These are phyloP conservation scores for Eucalyptus urophylla DNA, from an alignment of 345 rosid species.

Conservation along the genomic window DNA sequence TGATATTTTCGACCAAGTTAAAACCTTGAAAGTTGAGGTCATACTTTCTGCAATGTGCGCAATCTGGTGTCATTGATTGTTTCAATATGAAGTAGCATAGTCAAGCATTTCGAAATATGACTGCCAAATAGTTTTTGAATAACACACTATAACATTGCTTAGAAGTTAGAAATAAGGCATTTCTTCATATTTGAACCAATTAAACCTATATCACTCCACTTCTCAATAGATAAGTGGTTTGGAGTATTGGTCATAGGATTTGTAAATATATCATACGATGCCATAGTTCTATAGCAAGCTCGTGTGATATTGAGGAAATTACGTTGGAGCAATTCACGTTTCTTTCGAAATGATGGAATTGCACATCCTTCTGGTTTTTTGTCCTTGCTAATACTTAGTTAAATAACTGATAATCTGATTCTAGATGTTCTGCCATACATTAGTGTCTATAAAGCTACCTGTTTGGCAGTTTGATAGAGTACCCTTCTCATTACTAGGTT, in stretches of 20 bases:
- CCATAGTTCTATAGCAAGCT: background rate
- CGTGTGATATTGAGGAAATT: background rate
- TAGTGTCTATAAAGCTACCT: background rate
- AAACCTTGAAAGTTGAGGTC: background rate
- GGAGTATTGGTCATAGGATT: background rate
- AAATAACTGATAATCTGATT: background rate
- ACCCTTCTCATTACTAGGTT: background rate
- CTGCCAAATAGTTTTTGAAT: background rate
- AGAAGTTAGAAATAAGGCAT: background rate
- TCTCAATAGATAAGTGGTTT: background rate
- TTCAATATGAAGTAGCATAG: background rate
- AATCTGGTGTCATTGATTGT: background rate
- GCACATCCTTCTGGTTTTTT: background rate
- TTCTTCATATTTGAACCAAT: background rate
- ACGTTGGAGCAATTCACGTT: background rate
- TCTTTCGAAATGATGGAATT: background rate
- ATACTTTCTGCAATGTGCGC: background rate
- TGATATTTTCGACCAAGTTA: background rate
- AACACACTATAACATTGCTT: background rate
- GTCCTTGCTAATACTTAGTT: background rate
- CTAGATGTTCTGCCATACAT: background rate
- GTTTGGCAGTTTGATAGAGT: background rate
- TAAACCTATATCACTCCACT: background rate
- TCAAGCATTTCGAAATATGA: background rate
- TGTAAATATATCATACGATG: background rate